Percentiles rank a stretch among this genome's conserved stretches.
Conservation (phyloP, 768 basidiomycete species). For the Galerina marginata region DNA sequence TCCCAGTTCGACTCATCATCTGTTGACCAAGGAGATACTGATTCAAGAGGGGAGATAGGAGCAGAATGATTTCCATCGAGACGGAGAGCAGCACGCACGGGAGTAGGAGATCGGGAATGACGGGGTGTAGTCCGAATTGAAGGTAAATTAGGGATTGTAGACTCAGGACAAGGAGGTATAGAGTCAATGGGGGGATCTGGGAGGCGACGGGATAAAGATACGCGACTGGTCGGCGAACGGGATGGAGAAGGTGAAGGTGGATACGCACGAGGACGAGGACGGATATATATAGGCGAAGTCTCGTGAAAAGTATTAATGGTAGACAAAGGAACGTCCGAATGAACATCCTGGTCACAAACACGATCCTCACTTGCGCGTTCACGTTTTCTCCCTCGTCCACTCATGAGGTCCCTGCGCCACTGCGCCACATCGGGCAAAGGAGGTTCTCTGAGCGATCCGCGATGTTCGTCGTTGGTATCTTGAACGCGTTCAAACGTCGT, state of each 20-base stretch:
- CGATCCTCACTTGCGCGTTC: constrained; percentile 55
- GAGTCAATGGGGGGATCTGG: constrained; percentile 17
- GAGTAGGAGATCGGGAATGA: constrained; percentile 45
- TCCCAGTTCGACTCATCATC: constrained; percentile 84
- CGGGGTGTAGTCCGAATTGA: constrained; percentile 30
- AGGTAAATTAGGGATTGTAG: constrained; percentile 20
- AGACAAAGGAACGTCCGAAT: constrained; percentile 34
- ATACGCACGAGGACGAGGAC: constrained; percentile 50
- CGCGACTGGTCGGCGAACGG: constrained; percentile 27
- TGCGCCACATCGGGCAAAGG: constrained; percentile 53
- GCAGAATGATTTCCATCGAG: constrained; percentile 26
- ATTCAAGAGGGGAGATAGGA: constrained; percentile 39
- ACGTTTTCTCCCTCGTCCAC: constrained; percentile 63
- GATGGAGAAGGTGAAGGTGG: constrained; percentile 63
- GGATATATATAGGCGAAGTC: constrained; percentile 45
- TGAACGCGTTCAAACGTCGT: constrained; percentile 64
- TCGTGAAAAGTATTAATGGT: constrained; percentile 33
- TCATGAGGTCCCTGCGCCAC: constrained; percentile 62
- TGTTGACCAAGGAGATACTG: constrained; percentile 70
- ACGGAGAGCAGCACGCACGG: constrained; percentile 37
- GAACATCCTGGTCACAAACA: constrained; percentile 34
- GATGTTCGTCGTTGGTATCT: constrained; percentile 34
- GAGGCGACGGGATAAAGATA: constrained; percentile 22
- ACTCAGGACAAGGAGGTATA: constrained; percentile 19
- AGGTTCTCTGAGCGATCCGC: constrained; percentile 45